These are phyloP conservation scores for Colletotrichum tabaci DNA, from an alignment of 2,329 filamentous ascomycete genomes.

Conservation along the genomic window DNA sequence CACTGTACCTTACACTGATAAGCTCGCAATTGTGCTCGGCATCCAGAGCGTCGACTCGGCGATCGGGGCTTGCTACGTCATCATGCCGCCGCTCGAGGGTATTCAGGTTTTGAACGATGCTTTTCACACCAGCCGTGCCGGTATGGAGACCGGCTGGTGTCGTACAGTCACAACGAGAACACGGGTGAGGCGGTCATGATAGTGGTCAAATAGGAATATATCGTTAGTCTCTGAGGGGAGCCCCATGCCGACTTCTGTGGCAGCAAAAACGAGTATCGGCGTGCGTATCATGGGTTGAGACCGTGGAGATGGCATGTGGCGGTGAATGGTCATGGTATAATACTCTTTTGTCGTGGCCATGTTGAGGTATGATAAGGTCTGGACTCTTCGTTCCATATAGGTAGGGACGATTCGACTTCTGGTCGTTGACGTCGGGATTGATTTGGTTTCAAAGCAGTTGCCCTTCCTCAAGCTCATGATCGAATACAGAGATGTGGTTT, in stretches of 20 bases:
- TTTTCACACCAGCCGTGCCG: slow-evolving; percentile 47
- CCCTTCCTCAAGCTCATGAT: too few relatives aligned
- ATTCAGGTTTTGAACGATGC: slow-evolving; percentile 44
- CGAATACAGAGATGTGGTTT: too few relatives aligned
- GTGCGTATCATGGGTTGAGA: slow-evolving; percentile 34
- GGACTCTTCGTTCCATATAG: too few relatives aligned
- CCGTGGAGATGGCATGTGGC: too few relatives aligned
- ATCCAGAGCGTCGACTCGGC: slow-evolving; percentile 21
- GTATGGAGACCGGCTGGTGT: slow-evolving; percentile 48
- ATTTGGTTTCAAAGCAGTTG: too few relatives aligned
- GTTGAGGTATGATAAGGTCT: too few relatives aligned
- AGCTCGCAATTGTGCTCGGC: not conserved
- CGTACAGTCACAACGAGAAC: slow-evolving; percentile 50
- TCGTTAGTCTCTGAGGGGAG: too few relatives aligned
- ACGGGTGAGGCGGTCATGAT: slow-evolving; percentile 51
- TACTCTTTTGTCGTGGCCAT: too few relatives aligned
- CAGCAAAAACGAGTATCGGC: slow-evolving; percentile 16
- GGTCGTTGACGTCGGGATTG: too few relatives aligned
- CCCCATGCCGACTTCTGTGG: not conserved
- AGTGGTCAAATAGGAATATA: slow-evolving; percentile 48
- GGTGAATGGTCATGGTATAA: too few relatives aligned
- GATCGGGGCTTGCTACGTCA: slow-evolving; percentile 42
- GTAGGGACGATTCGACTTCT: too few relatives aligned
- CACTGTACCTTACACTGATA: not conserved
- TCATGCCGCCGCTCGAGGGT: slow-evolving; percentile 20